These are phyloP conservation scores for Trichoderma harzianum DNA, from an alignment of 2,329 filamentous ascomycete genomes.

Conservation along the genomic window DNA sequence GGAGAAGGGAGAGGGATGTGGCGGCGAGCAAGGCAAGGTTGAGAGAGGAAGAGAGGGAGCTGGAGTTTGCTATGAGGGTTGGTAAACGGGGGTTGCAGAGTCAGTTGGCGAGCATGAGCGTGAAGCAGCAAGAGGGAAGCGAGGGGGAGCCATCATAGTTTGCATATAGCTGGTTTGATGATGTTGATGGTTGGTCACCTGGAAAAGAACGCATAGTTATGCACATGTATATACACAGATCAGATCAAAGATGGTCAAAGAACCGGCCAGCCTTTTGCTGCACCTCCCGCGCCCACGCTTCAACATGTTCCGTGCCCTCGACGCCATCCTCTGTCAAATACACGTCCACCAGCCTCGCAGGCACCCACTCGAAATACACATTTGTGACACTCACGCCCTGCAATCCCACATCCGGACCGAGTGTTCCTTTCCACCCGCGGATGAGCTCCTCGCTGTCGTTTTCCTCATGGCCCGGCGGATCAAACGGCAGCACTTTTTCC, in stretches of 20 bases:
- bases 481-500: constrained; percentile 54
- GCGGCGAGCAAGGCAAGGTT: constrained; percentile 59
- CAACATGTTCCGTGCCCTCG: constrained; percentile 39
- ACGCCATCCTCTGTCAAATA: constrained; percentile 55
- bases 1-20: constrained; percentile 55
- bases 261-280: constrained; percentile 37
- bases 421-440: constrained; percentile 41
- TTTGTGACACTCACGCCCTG: constrained; percentile 40
- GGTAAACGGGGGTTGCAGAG: constrained; percentile 63
- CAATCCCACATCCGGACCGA: background rate
- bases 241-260: constrained; percentile 40
- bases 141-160: constrained; percentile 22
- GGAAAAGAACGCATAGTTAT: background rate
- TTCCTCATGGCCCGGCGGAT: constrained; percentile 42
- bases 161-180: background rate
- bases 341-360: constrained; percentile 45
- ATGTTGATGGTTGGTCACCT: background rate
- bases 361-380: constrained; percentile 61
- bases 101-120: constrained; percentile 46
- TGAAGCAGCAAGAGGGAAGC: constrained; percentile 26
- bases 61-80: constrained; percentile 66
- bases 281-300: constrained; percentile 36
- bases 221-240: background rate
- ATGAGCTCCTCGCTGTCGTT: constrained; percentile 52
- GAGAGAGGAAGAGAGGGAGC: constrained; percentile 63